Evolutionary conservation across 495 filamentous ascomycete genomes (phyloP), one percentile per base, ranked within the genome.

Genomic region (Penicillium odoratum): DNA sequence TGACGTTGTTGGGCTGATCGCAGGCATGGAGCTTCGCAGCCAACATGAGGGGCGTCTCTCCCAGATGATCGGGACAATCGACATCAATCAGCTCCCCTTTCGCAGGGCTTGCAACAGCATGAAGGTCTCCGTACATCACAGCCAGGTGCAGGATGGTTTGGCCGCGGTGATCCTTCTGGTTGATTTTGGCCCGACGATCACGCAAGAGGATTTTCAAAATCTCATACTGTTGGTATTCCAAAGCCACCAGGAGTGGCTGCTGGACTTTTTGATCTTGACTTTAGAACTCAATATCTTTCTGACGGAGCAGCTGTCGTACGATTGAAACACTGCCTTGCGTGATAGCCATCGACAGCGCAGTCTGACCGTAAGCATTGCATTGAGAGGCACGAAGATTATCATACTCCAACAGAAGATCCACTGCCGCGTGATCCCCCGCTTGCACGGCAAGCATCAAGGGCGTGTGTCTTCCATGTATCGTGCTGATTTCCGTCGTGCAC

Each of bases 111-210:
- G 13, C 13, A 15, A 48, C 10, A 5, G 53, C 43, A n/a, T 1
- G 16, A 10, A 31, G 40, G 10, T 48, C 53, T 11, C 44, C 53
- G 43, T 55, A 55, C 9, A 55, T 47, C 7, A 55, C 29, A 18
- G 53, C 53, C 29, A 55, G 42, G 25, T 47, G 53, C 2, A 55
- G 53, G 15, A 45, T 11, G 7, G 53, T 55, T 16, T 34, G 43
- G 6, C 42, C 42, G 16, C 13, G 18, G 28, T 28, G n/a, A 36
- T 48, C 7, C 33, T 11, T 31, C 8, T 13, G n/a, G 13, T 48
- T 21, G 36, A 40, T 40, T 13, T 40, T 40, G 36, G 36, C 36
- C 36, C 13, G 36, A 40, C 13, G 15, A 40, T 40, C 36, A 3
- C 36, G 13, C 18, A 56, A 38, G 15, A 56, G 45, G 4, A 43